These are phyloP conservation scores for Pichia inconspicua DNA, from an alignment of 1,139 yeast genomes.

Conservation along the genomic window DNA sequence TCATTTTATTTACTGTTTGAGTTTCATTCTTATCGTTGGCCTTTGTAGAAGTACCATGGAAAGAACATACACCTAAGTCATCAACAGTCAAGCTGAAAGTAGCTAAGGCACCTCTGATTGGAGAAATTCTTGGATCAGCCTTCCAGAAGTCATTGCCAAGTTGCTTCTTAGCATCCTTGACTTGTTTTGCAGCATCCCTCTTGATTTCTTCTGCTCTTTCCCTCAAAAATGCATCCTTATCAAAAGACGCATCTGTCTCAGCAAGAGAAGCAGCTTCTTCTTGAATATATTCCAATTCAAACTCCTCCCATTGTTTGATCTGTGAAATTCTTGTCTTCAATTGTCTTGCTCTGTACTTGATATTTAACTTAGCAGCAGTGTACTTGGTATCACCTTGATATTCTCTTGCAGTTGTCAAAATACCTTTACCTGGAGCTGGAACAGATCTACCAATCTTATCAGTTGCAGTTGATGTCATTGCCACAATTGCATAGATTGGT, in stretches of 20 bases:
- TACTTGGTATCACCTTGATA: constrained; percentile 75
- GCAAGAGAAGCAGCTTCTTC: constrained; percentile 61
- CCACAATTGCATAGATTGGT: constrained; percentile 93
- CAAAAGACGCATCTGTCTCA: constrained; percentile 32
- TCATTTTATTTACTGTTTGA: constrained; percentile 82
- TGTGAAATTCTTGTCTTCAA: constrained; percentile 70
- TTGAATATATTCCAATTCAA: constrained; percentile 64
- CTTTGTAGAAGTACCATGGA: constrained; percentile 98
- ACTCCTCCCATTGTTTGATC: constrained; percentile 77
- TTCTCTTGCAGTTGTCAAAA: constrained; percentile 95
- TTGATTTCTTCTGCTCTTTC: constrained; percentile 86
- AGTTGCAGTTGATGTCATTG: constrained; percentile 91
- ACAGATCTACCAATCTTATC: constrained; percentile 98
- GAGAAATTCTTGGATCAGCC: constrained; percentile 90
- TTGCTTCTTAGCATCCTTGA: constrained; percentile 80
- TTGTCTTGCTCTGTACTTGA: constrained; percentile 92
- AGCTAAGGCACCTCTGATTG: constrained; percentile 94
- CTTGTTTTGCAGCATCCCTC: constrained; percentile 79
- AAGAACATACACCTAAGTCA: constrained; percentile 94
- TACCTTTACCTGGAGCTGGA: constrained; percentile 99
- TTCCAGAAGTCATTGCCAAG: constrained; percentile 95
- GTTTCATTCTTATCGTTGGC: constrained; percentile 99
- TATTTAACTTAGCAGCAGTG: constrained; percentile 75
- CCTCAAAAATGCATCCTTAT: constrained; percentile 45
- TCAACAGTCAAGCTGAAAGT: constrained; percentile 87